Conservation (phyloP, 108 stramenopile genomes). For the Conticribra guillardii region DNA sequence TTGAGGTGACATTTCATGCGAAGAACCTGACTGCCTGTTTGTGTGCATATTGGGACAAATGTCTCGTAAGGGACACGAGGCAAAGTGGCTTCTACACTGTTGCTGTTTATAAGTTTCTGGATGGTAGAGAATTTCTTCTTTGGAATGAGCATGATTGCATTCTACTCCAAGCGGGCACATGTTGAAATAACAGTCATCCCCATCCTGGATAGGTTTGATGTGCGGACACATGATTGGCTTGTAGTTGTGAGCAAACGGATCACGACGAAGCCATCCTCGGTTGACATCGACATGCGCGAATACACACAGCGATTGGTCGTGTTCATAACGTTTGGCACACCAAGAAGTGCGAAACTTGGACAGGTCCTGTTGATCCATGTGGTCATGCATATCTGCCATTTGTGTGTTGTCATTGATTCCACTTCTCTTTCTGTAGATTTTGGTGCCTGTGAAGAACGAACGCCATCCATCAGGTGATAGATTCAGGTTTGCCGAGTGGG, state of each 20-base stretch:
- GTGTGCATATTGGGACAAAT: constrained; percentile 77
- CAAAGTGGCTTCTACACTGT: constrained; percentile 47
- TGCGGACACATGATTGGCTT: constrained; percentile 66
- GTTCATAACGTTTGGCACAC: constrained; percentile 91
- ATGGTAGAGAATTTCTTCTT: constrained; percentile 84
- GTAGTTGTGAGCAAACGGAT: constrained; percentile 64
- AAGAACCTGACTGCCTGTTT: constrained; percentile 19
- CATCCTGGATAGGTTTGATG: constrained; percentile 42
- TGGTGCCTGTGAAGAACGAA: constrained; percentile 69
- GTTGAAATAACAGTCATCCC: constrained; percentile 43
- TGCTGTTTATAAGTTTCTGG: constrained; percentile 71
- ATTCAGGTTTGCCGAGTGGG: constrained; percentile 73
- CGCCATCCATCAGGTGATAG: constrained; percentile 83
- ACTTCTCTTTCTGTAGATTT: constrained; percentile 16
- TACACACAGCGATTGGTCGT: constrained; percentile 80
- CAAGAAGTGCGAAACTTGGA: constrained; percentile 79
- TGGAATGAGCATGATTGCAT: constrained; percentile 77
- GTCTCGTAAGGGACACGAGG: constrained; percentile 64
- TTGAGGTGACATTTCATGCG: constrained; percentile 7
- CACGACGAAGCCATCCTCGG: constrained; percentile 84
- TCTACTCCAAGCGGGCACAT: constrained; percentile 46
- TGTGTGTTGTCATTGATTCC: constrained; percentile 14
- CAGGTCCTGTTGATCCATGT: constrained; percentile 67
- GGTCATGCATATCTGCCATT: constrained; percentile 27
- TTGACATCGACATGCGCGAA: constrained; percentile 85